A percentile compares a stretch with the other conserved stretches of the same genome.
These are phyloP conservation scores for Pleodorina starrii DNA, from an alignment of 139 green algal species.

Conservation along the genomic window DNA sequence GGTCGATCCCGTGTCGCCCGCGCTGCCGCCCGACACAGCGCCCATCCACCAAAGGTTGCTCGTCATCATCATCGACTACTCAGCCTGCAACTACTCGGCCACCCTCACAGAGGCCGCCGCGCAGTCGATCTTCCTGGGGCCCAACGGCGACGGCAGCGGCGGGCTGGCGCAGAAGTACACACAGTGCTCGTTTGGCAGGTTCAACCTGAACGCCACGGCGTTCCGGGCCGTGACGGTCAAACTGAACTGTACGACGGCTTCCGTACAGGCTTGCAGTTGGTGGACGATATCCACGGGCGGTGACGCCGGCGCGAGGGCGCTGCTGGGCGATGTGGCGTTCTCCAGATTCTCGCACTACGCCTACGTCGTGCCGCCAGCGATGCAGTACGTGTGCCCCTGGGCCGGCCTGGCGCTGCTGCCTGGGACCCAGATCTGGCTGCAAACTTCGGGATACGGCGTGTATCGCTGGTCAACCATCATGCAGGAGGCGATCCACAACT, in stretches of 20 bases:
- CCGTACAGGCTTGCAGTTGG: not conserved
- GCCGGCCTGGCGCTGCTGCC: constrained; percentile 32
- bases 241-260: not conserved
- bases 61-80: not conserved
- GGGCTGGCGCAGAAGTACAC: not conserved
- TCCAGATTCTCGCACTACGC: constrained; percentile 8
- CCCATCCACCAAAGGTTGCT: not conserved
- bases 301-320: not conserved
- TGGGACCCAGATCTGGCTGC: constrained; percentile 28
- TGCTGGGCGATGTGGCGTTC: not conserved
- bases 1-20: no score
- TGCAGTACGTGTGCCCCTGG: constrained; percentile 10
- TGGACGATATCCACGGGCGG: not conserved
- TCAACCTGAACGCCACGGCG: not conserved
- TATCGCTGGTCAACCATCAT: constrained; percentile 25
- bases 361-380: constrained; percentile 5
- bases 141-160: not conserved
- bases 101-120: not conserved
- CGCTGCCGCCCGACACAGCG: not conserved
- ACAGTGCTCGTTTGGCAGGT: constrained; percentile 21
- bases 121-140: not conserved
- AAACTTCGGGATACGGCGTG: constrained; percentile 6
- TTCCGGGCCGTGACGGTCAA: not conserved
- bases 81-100: not conserved
- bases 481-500: constrained; percentile 38